Evolutionary conservation across 176 grass and related monocot genomes (phyloP).

Genomic region (Themeda triandra): DNA sequence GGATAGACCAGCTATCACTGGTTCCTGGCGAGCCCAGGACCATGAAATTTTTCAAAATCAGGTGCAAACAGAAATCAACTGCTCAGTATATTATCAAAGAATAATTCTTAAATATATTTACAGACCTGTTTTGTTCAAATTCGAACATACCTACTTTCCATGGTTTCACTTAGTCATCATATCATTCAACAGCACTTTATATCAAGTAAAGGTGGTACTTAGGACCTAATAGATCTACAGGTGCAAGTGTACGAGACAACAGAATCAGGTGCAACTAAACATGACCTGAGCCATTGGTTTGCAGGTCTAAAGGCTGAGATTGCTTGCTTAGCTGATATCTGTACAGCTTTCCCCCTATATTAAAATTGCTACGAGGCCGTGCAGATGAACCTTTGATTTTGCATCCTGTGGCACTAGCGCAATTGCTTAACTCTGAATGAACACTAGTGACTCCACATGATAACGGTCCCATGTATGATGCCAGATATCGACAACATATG

Average conservation of each 20-base stretch:
- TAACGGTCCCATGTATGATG: neutral
- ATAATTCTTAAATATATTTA: too few relatives aligned
- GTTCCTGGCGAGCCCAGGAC: neutral
- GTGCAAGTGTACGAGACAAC: neutral
- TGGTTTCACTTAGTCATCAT: neutral
- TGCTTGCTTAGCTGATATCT: neutral
- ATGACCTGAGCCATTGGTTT: neutral
- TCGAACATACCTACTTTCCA: neutral
- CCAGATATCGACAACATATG: neutral
- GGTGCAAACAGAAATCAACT: too few relatives aligned
- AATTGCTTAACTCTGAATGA: neutral
- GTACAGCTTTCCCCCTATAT: neutral
- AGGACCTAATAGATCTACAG: neutral
- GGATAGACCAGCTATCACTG: neutral
- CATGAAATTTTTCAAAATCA: too few relatives aligned
- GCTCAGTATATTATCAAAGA: too few relatives aligned
- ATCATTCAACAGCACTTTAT: neutral
- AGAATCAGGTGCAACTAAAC: neutral
- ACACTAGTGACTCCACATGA: neutral
- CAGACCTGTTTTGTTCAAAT: too few relatives aligned
- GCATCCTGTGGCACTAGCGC: neutral
- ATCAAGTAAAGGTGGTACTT: neutral
- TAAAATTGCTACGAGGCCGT: neutral
- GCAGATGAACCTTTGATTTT: neutral
- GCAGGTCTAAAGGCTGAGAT: neutral